These are phyloP conservation scores for Boletus edulis DNA, from an alignment of 768 basidiomycete genomes.

Conservation along the genomic window DNA sequence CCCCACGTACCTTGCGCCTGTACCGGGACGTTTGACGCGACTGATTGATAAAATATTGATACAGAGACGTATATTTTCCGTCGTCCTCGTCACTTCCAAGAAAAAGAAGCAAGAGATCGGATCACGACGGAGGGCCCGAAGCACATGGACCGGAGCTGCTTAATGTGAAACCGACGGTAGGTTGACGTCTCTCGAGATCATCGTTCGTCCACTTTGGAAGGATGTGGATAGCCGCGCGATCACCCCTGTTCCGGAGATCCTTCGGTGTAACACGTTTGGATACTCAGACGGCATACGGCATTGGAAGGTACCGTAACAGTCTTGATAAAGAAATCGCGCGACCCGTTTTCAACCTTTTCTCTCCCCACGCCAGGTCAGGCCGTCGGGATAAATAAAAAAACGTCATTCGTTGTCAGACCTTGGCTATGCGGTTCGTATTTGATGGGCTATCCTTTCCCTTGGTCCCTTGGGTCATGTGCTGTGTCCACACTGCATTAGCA, in stretches of 20 bases:
- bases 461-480: not conserved
- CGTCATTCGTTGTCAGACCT: not conserved
- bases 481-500: not conserved
- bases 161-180: not conserved
- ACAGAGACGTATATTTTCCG: not conserved
- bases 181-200: conserved; percentile 15
- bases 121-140: conserved; percentile 1
- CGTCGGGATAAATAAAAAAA: conserved; percentile 1
- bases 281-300: conserved; percentile 9
- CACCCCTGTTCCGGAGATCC: conserved; percentile 6
- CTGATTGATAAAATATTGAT: not conserved
- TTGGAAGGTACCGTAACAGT: conserved; percentile 5
- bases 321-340: conserved; percentile 3
- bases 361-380: not conserved
- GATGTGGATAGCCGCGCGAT: conserved; percentile 24
- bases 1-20: not conserved
- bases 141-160: not conserved
- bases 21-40: not conserved
- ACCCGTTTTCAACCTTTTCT: not conserved
- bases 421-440: not conserved
- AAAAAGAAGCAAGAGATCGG: conserved; percentile 9
- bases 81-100: not conserved
- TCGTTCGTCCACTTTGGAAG: conserved; percentile 16
- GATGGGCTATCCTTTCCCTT: not conserved
- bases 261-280: not conserved